Percentiles rank a stretch among this genome's conserved stretches.
phyloP scores from a whole-genome alignment of 2,329 filamentous ascomycete species.

The Scedosporium apiospermum region DNA sequence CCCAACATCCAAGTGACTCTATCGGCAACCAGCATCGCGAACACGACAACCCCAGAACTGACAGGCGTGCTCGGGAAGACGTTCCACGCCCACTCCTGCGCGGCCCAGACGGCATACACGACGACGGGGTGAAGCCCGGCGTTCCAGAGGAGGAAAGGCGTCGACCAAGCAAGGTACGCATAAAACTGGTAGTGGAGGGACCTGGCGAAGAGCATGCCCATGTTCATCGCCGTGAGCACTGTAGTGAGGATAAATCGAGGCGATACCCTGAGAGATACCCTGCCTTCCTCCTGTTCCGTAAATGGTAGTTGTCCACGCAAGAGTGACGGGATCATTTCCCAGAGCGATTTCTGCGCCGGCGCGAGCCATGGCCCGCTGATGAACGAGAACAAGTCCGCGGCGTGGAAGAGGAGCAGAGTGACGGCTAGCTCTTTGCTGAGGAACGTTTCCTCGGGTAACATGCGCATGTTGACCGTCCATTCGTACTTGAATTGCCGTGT shows the following conservation, averaged over 20 bases:
- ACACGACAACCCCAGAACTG: constrained; percentile 57
- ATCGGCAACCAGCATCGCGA: constrained; percentile 54
- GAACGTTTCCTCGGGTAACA: constrained; percentile 76
- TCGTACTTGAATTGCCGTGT: constrained; percentile 87
- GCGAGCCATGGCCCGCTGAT: constrained; percentile 60
- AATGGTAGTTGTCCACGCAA: constrained; percentile 35
- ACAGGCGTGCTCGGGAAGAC: constrained; percentile 67
- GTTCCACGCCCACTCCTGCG: constrained; percentile 92
- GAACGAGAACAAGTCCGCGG: constrained; percentile 57
- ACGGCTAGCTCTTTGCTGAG: constrained; percentile 59
- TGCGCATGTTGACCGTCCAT: constrained; percentile 99
- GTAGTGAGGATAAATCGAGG: constrained; percentile 67
- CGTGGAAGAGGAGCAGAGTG: constrained; percentile 56
- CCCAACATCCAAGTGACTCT: constrained; percentile 7
- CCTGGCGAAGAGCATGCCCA: constrained; percentile 78
- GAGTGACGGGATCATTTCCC: constrained; percentile 40
- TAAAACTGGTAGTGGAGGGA: constrained; percentile 96
- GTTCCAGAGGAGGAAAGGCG: constrained; percentile 79
- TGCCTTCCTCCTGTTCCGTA: constrained; percentile 40
- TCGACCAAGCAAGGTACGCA: constrained; percentile 81
- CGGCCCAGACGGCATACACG: constrained; percentile 60
- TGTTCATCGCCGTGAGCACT: constrained; percentile 64
- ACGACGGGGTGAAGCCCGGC: constrained; percentile 58
- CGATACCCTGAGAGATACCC: constrained; percentile 50
- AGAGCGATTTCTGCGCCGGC: constrained; percentile 50